phyloP scores from a whole-genome alignment of 768 basidiomycete species.

The Auricularia sp. region DNA sequence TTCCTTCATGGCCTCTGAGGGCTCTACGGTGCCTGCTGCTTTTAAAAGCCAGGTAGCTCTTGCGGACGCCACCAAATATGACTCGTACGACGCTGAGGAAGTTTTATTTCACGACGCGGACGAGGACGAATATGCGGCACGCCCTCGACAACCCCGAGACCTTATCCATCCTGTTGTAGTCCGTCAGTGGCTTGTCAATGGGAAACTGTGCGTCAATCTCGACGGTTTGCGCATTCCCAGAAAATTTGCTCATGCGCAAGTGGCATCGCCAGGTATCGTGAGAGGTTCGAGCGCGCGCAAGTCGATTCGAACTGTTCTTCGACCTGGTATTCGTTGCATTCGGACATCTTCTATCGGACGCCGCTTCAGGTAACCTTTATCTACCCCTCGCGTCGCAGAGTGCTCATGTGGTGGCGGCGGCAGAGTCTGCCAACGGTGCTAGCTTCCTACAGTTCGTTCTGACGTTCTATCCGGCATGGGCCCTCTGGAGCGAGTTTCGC shows the following conservation, averaged over 20 bases:
- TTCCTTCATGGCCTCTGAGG: not conserved
- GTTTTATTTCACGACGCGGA: slow-evolving; percentile 4
- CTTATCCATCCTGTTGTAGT: slow-evolving; percentile 5
- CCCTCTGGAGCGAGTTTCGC: slow-evolving; percentile 22
- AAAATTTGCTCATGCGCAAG: not conserved
- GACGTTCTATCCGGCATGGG: slow-evolving; percentile 19
- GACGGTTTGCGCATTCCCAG: not conserved
- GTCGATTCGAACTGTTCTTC: slow-evolving; percentile 26
- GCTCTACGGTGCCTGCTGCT: not conserved
- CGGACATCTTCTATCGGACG: slow-evolving; percentile 23
- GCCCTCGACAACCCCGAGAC: not conserved
- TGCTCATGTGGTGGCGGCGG: not conserved
- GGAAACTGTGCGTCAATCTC: slow-evolving; percentile 4
- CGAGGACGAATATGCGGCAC: not conserved
- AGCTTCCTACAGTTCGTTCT: slow-evolving; percentile 14
- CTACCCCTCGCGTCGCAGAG: not conserved
- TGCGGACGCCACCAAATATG: not conserved
- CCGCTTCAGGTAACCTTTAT: slow-evolving; percentile 8
- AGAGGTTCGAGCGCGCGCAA: slow-evolving; percentile 10
- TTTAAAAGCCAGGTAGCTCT: no score
- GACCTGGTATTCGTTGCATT: slow-evolving; percentile 25
- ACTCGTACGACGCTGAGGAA: not conserved
- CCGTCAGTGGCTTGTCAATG: slow-evolving; percentile 5
- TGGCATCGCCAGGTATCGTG: slow-evolving; percentile 3
- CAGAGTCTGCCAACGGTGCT: slow-evolving; percentile 14